Conservation (phyloP, 768 basidiomycete species). For the Filobasidium wieringae region DNA sequence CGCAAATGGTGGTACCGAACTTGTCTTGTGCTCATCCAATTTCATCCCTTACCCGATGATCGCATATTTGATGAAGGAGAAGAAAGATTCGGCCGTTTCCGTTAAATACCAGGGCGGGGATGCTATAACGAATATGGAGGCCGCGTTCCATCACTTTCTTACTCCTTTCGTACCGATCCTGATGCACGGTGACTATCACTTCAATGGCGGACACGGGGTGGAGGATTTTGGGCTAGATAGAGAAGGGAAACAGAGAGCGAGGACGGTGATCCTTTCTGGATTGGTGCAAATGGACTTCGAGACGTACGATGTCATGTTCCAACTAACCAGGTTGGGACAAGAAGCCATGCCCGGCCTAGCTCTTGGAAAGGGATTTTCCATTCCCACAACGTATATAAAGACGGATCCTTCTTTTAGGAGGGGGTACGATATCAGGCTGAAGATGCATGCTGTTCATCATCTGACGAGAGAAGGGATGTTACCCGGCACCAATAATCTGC, state of each 20-base stretch:
- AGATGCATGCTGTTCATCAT: background rate
- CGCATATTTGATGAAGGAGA: conserved; percentile 18
- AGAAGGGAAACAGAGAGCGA: background rate
- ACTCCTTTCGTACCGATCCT: conserved; percentile 9
- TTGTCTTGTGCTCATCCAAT: conserved; percentile 9
- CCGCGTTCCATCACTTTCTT: conserved; percentile 17
- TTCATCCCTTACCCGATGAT: conserved; percentile 11
- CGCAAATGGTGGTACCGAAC: background rate
- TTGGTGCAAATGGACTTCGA: conserved; percentile 20
- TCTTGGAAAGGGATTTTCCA: background rate
- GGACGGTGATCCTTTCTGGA: conserved; percentile 11
- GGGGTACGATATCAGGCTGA: background rate
- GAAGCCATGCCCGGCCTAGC: background rate
- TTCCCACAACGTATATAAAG: background rate
- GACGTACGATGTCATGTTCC: conserved; percentile 9
- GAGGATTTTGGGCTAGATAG: background rate
- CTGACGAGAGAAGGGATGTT: background rate
- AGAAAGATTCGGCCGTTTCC: conserved; percentile 16
- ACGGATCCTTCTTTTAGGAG: background rate
- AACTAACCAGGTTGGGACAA: background rate
- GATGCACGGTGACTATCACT: conserved; percentile 19
- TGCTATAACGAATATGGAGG: conserved; percentile 20
- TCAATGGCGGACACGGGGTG: background rate
- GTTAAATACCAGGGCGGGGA: conserved; percentile 14
- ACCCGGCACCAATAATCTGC: background rate